A percentile compares a stretch with the other conserved stretches of the same genome.
Evolutionary conservation across 2,329 filamentous ascomycete genomes (phyloP).

Genomic region (Hortaea sp.): DNA sequence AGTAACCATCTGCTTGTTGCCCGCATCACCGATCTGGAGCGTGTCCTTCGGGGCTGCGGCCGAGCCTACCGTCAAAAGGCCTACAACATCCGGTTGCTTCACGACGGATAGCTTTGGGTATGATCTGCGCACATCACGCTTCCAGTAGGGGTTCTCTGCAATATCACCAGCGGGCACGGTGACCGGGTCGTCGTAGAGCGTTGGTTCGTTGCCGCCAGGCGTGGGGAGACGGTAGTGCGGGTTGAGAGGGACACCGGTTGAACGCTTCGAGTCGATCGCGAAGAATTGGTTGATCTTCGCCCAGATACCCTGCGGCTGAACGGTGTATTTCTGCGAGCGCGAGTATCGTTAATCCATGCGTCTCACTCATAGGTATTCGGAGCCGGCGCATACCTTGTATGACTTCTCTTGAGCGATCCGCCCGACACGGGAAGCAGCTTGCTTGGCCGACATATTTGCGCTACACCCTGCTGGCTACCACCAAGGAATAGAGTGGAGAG

Average conservation of each 20-base stretch:
- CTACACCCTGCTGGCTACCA: too few species aligned
- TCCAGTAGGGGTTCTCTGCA: constrained; percentile 92
- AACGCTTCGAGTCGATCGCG: constrained; percentile 77
- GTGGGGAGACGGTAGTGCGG: constrained; percentile 82
- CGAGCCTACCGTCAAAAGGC: constrained; percentile 75
- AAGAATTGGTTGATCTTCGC: constrained; percentile 68
- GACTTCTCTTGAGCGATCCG: constrained; percentile 4
- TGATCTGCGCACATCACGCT: constrained; percentile 73
- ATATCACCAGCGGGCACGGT: constrained; percentile 77
- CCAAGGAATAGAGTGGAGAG: too few species aligned
- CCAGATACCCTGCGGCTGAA: constrained; percentile 85
- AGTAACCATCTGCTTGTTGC: constrained; percentile 63
- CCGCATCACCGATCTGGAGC: constrained; percentile 62
- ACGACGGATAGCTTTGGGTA: constrained; percentile 76
- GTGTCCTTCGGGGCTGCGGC: constrained; percentile 68
- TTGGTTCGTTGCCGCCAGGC: constrained; percentile 62
- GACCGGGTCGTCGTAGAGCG: constrained; percentile 68
- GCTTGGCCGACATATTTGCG: neutral
- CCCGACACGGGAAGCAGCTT: constrained; percentile 3
- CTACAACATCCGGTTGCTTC: constrained; percentile 74
- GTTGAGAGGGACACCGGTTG: constrained; percentile 86
- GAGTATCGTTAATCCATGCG: neutral
- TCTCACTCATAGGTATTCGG: neutral
- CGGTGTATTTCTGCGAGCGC: constrained; percentile 76
- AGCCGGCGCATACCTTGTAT: constrained; percentile 3